phyloP scores from a whole-genome alignment of 169 alveolate genomes.

The Sarcocystis neurona region DNA sequence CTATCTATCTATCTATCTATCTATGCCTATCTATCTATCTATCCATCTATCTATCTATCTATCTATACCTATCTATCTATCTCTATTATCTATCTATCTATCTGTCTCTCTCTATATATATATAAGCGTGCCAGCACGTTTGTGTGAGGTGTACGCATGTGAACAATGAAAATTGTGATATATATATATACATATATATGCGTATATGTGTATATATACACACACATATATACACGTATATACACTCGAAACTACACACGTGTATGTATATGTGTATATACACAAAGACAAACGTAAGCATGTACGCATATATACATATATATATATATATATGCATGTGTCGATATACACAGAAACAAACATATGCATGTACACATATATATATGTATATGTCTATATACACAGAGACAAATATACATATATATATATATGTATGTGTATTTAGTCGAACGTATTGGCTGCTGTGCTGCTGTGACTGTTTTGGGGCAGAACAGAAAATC shows the following conservation, averaged over 20 bases:
- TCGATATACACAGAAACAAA: too few species aligned
- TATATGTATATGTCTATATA: background rate
- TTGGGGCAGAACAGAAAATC: background rate
- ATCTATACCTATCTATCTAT: too few species aligned
- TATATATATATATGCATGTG: background rate
- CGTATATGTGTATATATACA: background rate
- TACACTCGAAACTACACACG: background rate
- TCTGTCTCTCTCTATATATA: too few species aligned
- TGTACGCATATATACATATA: background rate
- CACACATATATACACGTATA: background rate
- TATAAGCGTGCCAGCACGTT: too few species aligned
- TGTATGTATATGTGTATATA: background rate
- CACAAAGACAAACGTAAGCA: background rate
- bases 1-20: too few species aligned
- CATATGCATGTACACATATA: background rate
- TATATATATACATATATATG: background rate
- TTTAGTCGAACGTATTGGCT: background rate
- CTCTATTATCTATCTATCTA: too few species aligned
- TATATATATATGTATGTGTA: background rate
- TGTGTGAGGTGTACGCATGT: too few species aligned
- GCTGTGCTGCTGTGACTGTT: background rate
- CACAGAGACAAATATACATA: background rate
- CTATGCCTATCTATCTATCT: too few species aligned
- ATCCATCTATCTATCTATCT: too few species aligned
- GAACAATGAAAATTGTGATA: too few species aligned